Evolutionary conservation across 2,329 filamentous ascomycete genomes (phyloP).

Genomic region (Penicillium thymicola): DNA sequence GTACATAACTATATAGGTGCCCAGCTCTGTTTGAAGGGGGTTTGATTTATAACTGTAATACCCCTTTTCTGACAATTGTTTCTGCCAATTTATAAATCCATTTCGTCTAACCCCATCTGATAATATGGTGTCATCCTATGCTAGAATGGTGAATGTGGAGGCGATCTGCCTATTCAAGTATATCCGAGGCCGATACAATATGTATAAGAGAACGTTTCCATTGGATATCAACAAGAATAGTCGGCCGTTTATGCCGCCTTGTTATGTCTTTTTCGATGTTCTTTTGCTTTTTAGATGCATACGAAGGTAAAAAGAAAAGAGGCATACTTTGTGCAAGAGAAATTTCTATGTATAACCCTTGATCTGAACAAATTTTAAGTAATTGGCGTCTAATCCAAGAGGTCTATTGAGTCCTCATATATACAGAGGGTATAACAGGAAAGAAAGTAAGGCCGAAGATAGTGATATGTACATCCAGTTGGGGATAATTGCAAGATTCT

Average conservation of each 20-base stretch:
- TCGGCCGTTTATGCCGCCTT: too few relatives aligned
- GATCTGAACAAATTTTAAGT: too few relatives aligned
- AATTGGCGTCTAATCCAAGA: background rate
- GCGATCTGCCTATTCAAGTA: slow-evolving; percentile 7
- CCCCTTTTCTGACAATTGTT: background rate
- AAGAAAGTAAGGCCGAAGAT: background rate
- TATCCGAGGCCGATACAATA: background rate
- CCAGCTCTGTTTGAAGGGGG: background rate
- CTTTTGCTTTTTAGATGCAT: too few relatives aligned
- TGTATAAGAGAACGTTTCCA: background rate
- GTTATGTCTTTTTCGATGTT: too few relatives aligned
- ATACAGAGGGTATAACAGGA: slow-evolving; percentile 1
- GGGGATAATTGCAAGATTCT: background rate
- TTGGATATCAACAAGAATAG: too few relatives aligned
- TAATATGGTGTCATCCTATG: slow-evolving; percentile 17
- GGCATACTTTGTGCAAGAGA: too few relatives aligned
- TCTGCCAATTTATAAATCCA: background rate
- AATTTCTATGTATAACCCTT: too few relatives aligned
- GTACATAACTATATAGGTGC: too few relatives aligned
- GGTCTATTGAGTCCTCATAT: slow-evolving; percentile 14
- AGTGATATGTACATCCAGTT: slow-evolving; percentile 14
- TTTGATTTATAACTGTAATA: background rate
- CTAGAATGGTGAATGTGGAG: slow-evolving; percentile 12
- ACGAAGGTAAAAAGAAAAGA: too few relatives aligned
- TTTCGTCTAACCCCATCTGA: background rate